Percentiles rank a stretch among this genome's conserved stretches.
Conservation (phyloP, 2,329 filamentous ascomycete species). For the Aspergillus sergii region DNA sequence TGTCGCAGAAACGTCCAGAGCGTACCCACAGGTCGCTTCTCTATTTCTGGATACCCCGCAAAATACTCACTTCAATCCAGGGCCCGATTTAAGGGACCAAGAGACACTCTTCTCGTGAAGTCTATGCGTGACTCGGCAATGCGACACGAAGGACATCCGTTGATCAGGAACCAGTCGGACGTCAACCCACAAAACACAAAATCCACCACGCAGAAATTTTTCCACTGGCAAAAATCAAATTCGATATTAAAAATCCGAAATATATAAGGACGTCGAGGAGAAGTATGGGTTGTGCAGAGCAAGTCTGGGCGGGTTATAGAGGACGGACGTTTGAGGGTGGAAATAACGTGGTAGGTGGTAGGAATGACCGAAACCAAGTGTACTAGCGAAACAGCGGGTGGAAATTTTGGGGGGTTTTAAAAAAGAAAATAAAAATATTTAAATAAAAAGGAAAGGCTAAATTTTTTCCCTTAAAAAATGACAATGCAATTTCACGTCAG, state of each 20-base stretch:
- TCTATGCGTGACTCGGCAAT: constrained; percentile 3
- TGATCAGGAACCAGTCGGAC: neutral
- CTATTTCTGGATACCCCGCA: neutral
- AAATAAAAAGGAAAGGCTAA: constrained; percentile 3
- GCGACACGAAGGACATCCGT: constrained; percentile 5
- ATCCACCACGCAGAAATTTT: neutral
- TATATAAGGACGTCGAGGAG: neutral
- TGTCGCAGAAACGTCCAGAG: neutral
- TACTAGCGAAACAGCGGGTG: constrained; percentile 7
- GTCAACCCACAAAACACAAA: neutral
- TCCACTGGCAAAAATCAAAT: neutral
- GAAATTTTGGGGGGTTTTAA: constrained; percentile 5
- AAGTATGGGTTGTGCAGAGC: neutral
- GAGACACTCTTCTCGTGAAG: neutral
- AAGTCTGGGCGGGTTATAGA: neutral
- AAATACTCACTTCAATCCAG: neutral
- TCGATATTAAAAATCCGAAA: neutral
- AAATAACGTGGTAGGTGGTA: constrained; percentile 10
- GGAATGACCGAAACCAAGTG: constrained; percentile 13
- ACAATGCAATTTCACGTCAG: constrained; percentile 9
- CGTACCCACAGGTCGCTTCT: neutral
- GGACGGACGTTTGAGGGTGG: constrained; percentile 7
- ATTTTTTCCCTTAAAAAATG: neutral
- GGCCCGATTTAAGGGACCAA: neutral
- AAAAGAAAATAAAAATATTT: constrained; percentile 4